These are phyloP conservation scores for Lyophyllum semitale DNA, from an alignment of 768 basidiomycete species.

Conservation along the genomic window DNA sequence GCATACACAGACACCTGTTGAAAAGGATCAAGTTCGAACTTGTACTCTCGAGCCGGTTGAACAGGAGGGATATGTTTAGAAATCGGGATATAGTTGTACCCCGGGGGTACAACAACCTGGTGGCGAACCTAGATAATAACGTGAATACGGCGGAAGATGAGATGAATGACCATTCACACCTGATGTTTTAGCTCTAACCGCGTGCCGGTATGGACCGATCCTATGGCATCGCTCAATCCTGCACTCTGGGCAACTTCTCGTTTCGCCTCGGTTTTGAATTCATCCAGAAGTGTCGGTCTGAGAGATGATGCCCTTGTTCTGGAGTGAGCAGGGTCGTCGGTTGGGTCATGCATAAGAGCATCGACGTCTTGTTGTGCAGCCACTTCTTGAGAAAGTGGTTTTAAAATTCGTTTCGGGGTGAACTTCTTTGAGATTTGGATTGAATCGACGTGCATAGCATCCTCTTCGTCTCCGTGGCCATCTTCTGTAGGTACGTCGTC, in stretches of 20 bases:
- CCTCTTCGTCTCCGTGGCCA: constrained; percentile 35
- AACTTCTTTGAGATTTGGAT: constrained; percentile 11
- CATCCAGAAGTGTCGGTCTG: constrained; percentile 83
- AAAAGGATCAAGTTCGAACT: constrained; percentile 96
- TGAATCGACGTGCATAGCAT: constrained; percentile 26
- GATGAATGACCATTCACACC: constrained; percentile 36
- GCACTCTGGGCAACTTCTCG: constrained; percentile 89
- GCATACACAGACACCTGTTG: constrained; percentile 93
- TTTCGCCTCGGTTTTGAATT: constrained; percentile 93
- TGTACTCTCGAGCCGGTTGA: constrained; percentile 91
- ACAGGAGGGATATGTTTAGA: constrained; percentile 87
- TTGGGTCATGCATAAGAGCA: constrained; percentile 22
- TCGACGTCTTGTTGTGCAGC: constrained; percentile 18
- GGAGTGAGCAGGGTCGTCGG: constrained; percentile 39
- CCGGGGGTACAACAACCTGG: constrained; percentile 93
- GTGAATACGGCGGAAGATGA: neutral
- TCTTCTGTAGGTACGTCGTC: constrained; percentile 44
- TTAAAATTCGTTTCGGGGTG: constrained; percentile 48
- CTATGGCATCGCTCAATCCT: constrained; percentile 76
- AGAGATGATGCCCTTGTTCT: constrained; percentile 70
- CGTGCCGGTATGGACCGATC: constrained; percentile 65
- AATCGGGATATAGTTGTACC: constrained; percentile 89
- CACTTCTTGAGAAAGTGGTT: constrained; percentile 22
- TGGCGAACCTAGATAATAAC: constrained; percentile 72
- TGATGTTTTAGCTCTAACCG: constrained; percentile 82